Base-by-base conservation (phyloP, 75 land plant species). In the Cupressus sempervirens region DNA sequence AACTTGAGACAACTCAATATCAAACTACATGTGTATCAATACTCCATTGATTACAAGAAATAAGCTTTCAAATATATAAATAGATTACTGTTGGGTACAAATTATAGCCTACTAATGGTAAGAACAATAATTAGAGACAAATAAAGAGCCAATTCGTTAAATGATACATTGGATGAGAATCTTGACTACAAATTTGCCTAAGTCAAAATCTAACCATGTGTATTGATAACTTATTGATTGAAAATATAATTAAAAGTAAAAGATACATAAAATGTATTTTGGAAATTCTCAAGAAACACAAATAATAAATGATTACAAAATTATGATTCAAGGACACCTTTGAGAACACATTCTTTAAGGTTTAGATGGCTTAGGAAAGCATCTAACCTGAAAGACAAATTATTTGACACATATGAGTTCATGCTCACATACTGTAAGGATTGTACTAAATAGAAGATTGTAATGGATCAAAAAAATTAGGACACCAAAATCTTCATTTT, bases 281-380 rank as follows among this genome's bases (percentile, higher is more conserved):
- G 43, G 18, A 36, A 40, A 14, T 16, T 34, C 38, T 38, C 75
- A 29, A 29, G 36, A 29, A 73, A 34, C 43, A 36, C 18, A 40
- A 38, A 45, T 7, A 18, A 76, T 8, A 35, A 75, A 76, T 76
- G 26, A 89, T 91, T 91, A 96, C 96, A 94, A 12, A 95, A 94
- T 62, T 93, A 96, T 2, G 95, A 96, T 86, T 96, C 98, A 40
- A 96, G 91, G 77, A 75, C 62, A 68, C 98, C 96, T 89, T 91
- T 92, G 72, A 96, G 84, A n/a, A 92, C 88, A 83, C 96, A 88
- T 58, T 93, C 95, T 84, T 96, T 94, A 88, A 96, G 93, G 86
- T 94, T 89, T 36, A 94, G 80, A 84, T 88, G 83, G 56, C 86
- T 86, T 53, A 96, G 84, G 85, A 92, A 96, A 58, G 88, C 83